Percentiles rank a stretch among this genome's conserved stretches.
Evolutionary conservation across 495 filamentous ascomycete genomes (phyloP).

Genomic region (Penicillium desertorum): DNA sequence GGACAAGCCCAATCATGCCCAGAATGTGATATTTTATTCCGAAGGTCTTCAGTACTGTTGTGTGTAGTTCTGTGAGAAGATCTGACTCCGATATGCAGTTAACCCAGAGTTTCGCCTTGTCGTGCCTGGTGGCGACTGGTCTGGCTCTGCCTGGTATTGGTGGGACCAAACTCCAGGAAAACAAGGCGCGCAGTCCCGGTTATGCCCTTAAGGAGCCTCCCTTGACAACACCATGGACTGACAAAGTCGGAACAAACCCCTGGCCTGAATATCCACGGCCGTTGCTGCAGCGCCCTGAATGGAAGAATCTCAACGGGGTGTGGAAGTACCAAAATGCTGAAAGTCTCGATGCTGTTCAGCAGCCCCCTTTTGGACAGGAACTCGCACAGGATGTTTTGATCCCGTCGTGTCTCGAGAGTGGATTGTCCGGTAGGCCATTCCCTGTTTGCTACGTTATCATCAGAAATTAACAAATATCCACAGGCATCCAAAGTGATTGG

Average conservation of each 20-base stretch:
- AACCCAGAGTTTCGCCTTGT: conserved; percentile 13
- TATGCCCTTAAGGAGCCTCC: conserved; percentile 42
- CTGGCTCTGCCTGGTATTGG: conserved; percentile 19
- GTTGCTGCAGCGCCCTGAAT: conserved; percentile 54
- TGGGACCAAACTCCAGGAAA: neutral
- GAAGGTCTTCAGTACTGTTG: neutral
- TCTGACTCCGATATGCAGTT: conserved; percentile 20
- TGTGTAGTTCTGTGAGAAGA: neutral
- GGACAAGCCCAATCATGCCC: conserved; percentile 6
- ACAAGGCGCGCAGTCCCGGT: conserved; percentile 18
- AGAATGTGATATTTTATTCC: conserved; percentile 1
- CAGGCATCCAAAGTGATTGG: conserved; percentile 52
- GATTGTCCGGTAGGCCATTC: conserved; percentile 42
- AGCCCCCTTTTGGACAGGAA: conserved; percentile 41
- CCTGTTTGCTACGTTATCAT: neutral
- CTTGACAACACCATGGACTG: conserved; percentile 62
- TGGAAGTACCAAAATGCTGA: conserved; percentile 60
- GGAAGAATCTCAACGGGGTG: conserved; percentile 65
- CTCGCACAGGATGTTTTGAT: conserved; percentile 55
- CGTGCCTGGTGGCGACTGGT: conserved; percentile 18
- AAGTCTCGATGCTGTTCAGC: conserved; percentile 37
- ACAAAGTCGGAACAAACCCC: conserved; percentile 58
- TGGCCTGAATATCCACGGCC: conserved; percentile 70
- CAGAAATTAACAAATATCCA: conserved; percentile 17
- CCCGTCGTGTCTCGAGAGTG: conserved; percentile 65